Evolutionary conservation across 371 early-diverging fungal species (phyloP).

Genomic region (Mucor indicus): DNA sequence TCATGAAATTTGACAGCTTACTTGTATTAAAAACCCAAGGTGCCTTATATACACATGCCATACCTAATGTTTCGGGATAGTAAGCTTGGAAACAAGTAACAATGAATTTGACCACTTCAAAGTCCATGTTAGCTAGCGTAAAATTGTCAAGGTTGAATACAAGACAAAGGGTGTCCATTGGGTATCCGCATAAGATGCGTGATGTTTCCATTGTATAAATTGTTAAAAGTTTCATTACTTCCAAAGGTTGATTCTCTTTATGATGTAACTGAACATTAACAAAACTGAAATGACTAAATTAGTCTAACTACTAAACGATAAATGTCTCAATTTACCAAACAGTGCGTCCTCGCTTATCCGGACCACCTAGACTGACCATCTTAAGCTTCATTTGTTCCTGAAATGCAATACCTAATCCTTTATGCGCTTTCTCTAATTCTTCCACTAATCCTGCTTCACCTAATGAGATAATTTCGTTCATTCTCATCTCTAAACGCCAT

Average conservation of each 20-base stretch:
- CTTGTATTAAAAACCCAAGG: constrained; percentile 85
- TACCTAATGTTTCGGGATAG: constrained; percentile 89
- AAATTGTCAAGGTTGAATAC: constrained; percentile 86
- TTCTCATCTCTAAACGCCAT: constrained; percentile 62
- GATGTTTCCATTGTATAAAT: constrained; percentile 77
- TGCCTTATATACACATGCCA: constrained; percentile 75
- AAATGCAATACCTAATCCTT: constrained; percentile 11
- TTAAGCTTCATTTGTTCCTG: constrained; percentile 10
- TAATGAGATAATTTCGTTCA: constrained; percentile 50
- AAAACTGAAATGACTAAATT: constrained; percentile 29
- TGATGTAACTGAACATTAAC: constrained; percentile 54
- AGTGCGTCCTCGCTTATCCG: constrained; percentile 53
- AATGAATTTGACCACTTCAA: constrained; percentile 76
- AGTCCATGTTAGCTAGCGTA: constrained; percentile 80
- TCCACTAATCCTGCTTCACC: constrained; percentile 50
- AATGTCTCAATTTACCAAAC: constrained; percentile 47
- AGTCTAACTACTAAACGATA: not conserved
- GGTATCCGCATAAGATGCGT: constrained; percentile 67
- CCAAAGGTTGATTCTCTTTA: constrained; percentile 42
- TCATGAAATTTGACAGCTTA: constrained; percentile 9
- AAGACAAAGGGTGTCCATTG: constrained; percentile 29
- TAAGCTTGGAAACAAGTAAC: constrained; percentile 79
- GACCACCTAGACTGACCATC: constrained; percentile 47
- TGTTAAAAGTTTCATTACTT: constrained; percentile 51
- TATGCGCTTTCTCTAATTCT: constrained; percentile 31